Conservation (phyloP, 1,139 yeast species). For the Kurtzmaniella quercitrusa region DNA sequence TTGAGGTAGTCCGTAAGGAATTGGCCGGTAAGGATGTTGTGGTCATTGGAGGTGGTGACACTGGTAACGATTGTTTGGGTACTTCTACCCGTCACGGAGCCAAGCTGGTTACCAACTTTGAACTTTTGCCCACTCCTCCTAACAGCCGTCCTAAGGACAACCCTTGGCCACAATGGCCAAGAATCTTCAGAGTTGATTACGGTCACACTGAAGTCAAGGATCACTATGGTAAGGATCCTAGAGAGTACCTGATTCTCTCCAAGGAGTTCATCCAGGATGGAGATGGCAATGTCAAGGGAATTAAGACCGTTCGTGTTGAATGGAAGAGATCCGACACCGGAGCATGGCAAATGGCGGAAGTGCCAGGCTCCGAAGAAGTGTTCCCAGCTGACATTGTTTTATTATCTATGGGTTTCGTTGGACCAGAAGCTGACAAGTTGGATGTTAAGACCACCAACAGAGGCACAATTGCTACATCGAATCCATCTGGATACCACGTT, state of each 20-base stretch:
- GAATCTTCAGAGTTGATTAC: constrained; percentile 94
- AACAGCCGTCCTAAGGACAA: constrained; percentile 83
- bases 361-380: constrained; percentile 89
- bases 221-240: constrained; percentile 95
- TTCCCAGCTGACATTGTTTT: constrained; percentile 94
- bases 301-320: constrained; percentile 93
- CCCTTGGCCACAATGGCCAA: constrained; percentile 99
- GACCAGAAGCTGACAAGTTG: constrained; percentile 86
- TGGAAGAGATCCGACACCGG: constrained; percentile 96
- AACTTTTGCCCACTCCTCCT: constrained; percentile 90
- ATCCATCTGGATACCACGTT: constrained; percentile 70
- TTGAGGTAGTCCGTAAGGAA: constrained; percentile 69
- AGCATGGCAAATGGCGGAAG: constrained; percentile 99
- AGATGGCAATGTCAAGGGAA: constrained; percentile 88
- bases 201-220: constrained; percentile 95
- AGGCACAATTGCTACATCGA: constrained; percentile 76
- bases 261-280: constrained; percentile 95
- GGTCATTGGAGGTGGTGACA: constrained; percentile 99
- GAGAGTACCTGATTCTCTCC: constrained; percentile 92
- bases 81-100: constrained; percentile 98
- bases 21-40: constrained; percentile 85
- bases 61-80: constrained; percentile 98
- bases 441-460: constrained; percentile 72
- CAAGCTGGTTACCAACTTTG: constrained; percentile 91
- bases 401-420: constrained; percentile 95